These are phyloP conservation scores for Haberlea rhodopensis DNA, from an alignment of 257 asterid genomes.

Conservation along the genomic window DNA sequence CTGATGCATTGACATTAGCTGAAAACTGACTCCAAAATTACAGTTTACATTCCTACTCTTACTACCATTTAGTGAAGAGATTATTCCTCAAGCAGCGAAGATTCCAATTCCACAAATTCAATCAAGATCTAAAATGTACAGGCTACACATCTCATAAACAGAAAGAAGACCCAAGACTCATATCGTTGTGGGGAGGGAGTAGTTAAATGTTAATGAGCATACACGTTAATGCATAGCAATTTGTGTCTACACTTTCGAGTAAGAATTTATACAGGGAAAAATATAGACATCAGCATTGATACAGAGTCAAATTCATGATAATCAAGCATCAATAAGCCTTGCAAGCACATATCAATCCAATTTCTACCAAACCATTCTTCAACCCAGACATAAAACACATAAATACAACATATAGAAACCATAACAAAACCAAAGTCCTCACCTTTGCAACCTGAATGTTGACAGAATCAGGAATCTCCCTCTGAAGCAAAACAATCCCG, in stretches of 20 bases:
- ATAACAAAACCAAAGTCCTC: constrained; percentile 26
- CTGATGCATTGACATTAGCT: not conserved
- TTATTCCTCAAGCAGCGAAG: constrained; percentile 4
- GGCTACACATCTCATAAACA: too few relatives aligned
- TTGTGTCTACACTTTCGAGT: constrained; percentile 3
- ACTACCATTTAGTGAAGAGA: not conserved
- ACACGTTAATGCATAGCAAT: too few relatives aligned
- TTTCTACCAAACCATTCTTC: not conserved
- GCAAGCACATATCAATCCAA: not conserved
- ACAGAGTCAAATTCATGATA: not conserved
- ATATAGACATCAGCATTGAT: not conserved
- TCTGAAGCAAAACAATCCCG: constrained; percentile 90
- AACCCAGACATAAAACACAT: constrained; percentile 3
- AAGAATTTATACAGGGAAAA: not conserved
- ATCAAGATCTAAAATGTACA: not conserved
- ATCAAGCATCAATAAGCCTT: not conserved
- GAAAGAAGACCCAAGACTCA: not conserved
- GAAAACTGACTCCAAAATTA: not conserved
- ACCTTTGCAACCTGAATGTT: constrained; percentile 93
- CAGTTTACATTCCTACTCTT: constrained; percentile 1
- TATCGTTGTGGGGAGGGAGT: not conserved
- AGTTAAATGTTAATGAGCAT: not conserved
- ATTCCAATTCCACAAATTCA: constrained; percentile 5
- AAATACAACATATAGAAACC: not conserved
- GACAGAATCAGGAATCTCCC: constrained; percentile 93